Evolutionary conservation across 495 filamentous ascomycete genomes (phyloP).

Genomic region (Pseudotulostoma volvatum): DNA sequence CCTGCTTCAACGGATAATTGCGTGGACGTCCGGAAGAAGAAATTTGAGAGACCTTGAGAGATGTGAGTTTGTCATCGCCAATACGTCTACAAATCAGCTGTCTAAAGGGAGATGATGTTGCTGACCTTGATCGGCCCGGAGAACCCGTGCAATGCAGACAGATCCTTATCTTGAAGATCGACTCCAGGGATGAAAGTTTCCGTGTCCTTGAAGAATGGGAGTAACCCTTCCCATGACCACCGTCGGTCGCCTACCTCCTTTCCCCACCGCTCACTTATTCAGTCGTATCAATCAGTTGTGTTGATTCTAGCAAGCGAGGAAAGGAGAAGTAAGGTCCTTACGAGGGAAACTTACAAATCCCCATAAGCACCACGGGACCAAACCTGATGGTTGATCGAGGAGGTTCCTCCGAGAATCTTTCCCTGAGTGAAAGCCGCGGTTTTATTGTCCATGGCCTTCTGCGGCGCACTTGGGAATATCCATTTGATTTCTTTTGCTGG

Average conservation of each 20-base stretch:
- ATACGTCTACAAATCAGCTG: neutral
- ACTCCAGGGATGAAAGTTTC: conserved; percentile 1
- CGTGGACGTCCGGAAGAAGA: conserved; percentile 8
- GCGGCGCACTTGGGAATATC: conserved; percentile 1
- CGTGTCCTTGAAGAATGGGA: conserved; percentile 13
- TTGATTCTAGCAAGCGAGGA: neutral
- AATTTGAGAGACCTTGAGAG: neutral
- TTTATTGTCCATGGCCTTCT: conserved; percentile 1
- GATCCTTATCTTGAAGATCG: neutral
- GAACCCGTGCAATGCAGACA: conserved; percentile 1
- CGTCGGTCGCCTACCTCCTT: conserved; percentile 27
- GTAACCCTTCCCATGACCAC: conserved; percentile 34
- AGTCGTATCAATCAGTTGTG: no score
- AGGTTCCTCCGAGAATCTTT: conserved; percentile 27
- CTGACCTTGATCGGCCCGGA: conserved; percentile 1
- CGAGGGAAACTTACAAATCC: conserved; percentile 21
- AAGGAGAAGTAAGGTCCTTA: neutral
- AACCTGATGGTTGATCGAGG: conserved; percentile 33
- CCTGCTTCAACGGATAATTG: conserved; percentile 19
- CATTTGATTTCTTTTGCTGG: conserved; percentile 1
- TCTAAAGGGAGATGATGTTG: neutral
- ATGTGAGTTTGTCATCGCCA: neutral
- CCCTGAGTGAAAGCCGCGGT: conserved; percentile 22
- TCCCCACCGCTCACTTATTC: conserved; percentile 27
- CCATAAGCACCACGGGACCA: conserved; percentile 30